Base-by-base conservation (phyloP, 78 protist species). In the Polysphondylium violaceum region DNA sequence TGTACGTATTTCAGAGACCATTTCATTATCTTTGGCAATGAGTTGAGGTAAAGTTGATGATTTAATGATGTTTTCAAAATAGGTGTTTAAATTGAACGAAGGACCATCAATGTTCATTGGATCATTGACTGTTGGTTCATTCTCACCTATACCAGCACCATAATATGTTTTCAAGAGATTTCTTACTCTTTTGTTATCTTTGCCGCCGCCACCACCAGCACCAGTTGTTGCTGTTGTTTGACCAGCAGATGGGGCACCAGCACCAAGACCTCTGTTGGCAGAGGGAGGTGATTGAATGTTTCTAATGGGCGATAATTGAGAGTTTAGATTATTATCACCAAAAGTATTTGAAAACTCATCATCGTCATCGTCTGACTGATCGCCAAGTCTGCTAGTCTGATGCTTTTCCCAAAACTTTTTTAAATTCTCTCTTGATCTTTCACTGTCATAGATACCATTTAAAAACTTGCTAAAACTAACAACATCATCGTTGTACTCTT, bases 71-170 rank as follows among this genome's bases (percentile, higher is more conserved):
- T 64, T 33, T 31, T 72, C 73, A 44, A 87, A 76, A 74, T 87
- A 87, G 6, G 25, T 14, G 25, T 72, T 40, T 40, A 67, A 36
- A 60, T 87, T 64, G 59, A 87, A 87, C 11, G 44, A 38, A 6
- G 93, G 93, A 21, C 83, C 61, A 61, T 87, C 93, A 47, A 87
- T 87, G 33, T 87, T 68, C 33, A 72, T 53, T 65, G 93, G 93
- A 59, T 87, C 93, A 61, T 58, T 77, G 36, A 67, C 17, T 6
- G 31, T 8, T 17, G 71, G 33, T 53, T 25, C 35, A 53, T 72
- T 56, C 6, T 79, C 71, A 23, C 87, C 87, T 50, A 79, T 79
- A 43, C 81, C 78, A 14, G 72, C 31, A n/a, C 78, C 78, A 23
- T 83, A 83, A 61, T 69, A 83, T 2, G 38, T 83, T 55, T 69